Conservation (phyloP, 495 filamentous ascomycete genomes). For the Hypomontagnella submonticulosa region DNA sequence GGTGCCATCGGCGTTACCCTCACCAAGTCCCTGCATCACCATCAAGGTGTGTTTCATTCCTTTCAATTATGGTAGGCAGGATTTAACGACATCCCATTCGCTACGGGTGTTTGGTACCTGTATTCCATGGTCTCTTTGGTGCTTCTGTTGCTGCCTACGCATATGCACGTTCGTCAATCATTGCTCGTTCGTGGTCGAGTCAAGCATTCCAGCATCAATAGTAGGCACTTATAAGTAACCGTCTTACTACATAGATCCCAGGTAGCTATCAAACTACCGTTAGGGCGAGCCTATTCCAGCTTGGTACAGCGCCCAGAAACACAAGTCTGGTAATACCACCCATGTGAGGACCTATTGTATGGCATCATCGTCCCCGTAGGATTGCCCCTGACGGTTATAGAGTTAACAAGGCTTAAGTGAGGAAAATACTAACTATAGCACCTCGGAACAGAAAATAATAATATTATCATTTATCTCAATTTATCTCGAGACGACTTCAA, state of each 20-base stretch:
- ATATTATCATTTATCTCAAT: conserved; percentile 21
- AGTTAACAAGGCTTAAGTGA: too few species aligned
- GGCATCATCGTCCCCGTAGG: background rate
- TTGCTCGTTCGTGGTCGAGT: conserved; percentile 8
- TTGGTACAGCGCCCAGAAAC: conserved; percentile 3
- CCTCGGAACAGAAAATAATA: too few species aligned
- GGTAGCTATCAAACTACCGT: background rate
- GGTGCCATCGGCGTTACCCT: conserved; percentile 23
- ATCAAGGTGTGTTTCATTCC: conserved; percentile 31
- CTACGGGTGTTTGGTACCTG: background rate
- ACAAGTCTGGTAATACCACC: conserved; percentile 9
- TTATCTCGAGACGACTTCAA: conserved; percentile 16
- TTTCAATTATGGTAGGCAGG: conserved; percentile 5
- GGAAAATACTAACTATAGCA: too few species aligned
- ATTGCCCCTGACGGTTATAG: background rate
- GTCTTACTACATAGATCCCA: background rate
- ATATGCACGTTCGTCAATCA: conserved; percentile 23
- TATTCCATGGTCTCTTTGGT: background rate
- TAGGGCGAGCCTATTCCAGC: conserved; percentile 3
- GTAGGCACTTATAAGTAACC: conserved; percentile 10
- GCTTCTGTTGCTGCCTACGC: background rate
- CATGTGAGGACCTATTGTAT: conserved; percentile 20
- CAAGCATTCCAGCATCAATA: background rate
- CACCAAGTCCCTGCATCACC: conserved; percentile 25
- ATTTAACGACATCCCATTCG: conserved; percentile 16